phyloP scores from a whole-genome alignment of 106 monocot genomes.

The Ottelia alismoides region DNA sequence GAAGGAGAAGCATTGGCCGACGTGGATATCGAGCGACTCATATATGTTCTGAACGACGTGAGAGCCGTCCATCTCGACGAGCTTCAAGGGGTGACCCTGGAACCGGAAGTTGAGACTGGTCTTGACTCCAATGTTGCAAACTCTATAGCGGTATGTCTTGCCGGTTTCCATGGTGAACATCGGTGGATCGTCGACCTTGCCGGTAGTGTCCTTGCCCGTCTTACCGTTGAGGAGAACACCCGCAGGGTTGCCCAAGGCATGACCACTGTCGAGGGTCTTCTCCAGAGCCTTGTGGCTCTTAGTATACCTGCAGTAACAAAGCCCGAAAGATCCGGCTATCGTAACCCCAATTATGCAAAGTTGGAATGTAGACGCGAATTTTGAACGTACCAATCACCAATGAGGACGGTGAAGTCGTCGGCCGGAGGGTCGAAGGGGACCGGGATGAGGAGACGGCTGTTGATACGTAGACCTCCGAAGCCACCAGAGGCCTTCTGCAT shows the following conservation, averaged over 20 bases:
- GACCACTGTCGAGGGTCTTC: conserved; percentile 28
- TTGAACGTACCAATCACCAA: conserved; percentile 54
- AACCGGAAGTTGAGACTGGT: conserved; percentile 45
- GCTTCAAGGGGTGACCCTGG: conserved; percentile 37
- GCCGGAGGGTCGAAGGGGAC: conserved; percentile 43
- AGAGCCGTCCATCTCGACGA: conserved; percentile 64
- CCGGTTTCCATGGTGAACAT: conserved; percentile 39
- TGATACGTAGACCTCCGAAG: conserved; percentile 40
- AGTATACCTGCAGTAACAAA: too few relatives aligned
- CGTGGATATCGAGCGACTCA: conserved; percentile 32
- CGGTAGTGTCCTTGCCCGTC: conserved; percentile 20
- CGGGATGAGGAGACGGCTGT: conserved; percentile 51
- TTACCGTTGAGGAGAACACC: conserved; percentile 52
- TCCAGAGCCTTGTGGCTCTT: conserved; percentile 28
- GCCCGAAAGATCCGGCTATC: too few relatives aligned
- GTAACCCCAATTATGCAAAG: too few relatives aligned
- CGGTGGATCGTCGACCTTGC: conserved; percentile 29
- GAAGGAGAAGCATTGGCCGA: conserved; percentile 35
- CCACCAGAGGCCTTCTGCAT: conserved; percentile 52
- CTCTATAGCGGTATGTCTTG: conserved; percentile 44
- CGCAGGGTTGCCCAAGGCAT: conserved; percentile 28
- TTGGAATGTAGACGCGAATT: too few relatives aligned
- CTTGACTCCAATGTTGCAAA: conserved; percentile 52
- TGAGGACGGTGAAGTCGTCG: conserved; percentile 44
- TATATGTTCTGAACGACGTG: conserved; percentile 50